Conservation (phyloP, 2,329 filamentous ascomycete species). For the Bipolaris victoriae region DNA sequence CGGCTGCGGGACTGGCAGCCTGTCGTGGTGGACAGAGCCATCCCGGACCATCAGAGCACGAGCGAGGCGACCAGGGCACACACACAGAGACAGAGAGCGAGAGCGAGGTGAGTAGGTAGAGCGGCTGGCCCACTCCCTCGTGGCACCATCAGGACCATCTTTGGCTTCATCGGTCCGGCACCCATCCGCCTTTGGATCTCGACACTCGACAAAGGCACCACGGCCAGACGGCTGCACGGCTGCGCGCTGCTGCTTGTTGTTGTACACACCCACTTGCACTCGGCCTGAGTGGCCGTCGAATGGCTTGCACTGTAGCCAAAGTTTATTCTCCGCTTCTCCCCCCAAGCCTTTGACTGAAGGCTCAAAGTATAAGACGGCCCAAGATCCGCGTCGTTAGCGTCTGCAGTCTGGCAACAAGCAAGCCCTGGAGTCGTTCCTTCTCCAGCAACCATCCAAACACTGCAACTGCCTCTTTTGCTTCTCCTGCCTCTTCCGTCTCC, state of each 20-base stretch:
- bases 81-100: too few relatives aligned
- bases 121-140: constrained; percentile 32
- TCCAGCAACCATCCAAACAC: constrained; percentile 17
- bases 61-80: too few relatives aligned
- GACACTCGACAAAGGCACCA: constrained; percentile 29
- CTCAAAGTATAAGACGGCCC: constrained; percentile 45
- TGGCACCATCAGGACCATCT: constrained; percentile 42
- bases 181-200: constrained; percentile 39
- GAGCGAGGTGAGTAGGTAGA: too few relatives aligned
- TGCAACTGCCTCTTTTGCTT: constrained; percentile 16
- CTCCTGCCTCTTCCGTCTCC: not conserved
- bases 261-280: constrained; percentile 31
- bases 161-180: constrained; percentile 42
- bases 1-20: constrained; percentile 52
- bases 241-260: constrained; percentile 37
- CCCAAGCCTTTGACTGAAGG: constrained; percentile 19
- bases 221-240: constrained; percentile 25
- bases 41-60: constrained; percentile 14
- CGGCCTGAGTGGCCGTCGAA: constrained; percentile 17
- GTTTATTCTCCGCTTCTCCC: constrained; percentile 30
- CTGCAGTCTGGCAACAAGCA: constrained; percentile 32
- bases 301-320: constrained; percentile 27
- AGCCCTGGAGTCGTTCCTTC: constrained; percentile 23
- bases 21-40: constrained; percentile 47
- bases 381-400: constrained; percentile 40